Percentiles rank a stretch among this genome's conserved stretches.
Conservation (phyloP, 2,329 filamentous ascomycete species). For the Claviceps fusiformis region DNA sequence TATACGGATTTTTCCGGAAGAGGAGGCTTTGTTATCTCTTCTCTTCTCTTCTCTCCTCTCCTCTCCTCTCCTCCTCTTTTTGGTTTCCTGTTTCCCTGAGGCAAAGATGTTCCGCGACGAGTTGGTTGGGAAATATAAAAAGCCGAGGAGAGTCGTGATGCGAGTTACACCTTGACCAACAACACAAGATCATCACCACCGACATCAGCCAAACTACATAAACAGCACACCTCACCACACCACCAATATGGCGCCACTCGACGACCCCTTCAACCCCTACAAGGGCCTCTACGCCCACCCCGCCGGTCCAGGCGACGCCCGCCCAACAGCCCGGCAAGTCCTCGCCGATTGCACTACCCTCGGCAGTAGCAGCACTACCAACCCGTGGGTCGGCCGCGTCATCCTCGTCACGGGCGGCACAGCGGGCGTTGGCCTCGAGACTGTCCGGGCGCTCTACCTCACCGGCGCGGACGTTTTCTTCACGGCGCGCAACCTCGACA, state of each 20-base stretch:
- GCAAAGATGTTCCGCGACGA: too few relatives aligned
- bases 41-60: too few relatives aligned
- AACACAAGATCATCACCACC: too few relatives aligned
- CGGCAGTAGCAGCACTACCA: neutral
- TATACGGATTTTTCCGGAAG: too few relatives aligned
- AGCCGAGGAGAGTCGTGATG: too few relatives aligned
- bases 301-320: neutral
- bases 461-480: neutral
- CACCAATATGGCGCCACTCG: neutral
- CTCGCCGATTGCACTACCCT: neutral
- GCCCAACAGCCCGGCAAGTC: neutral
- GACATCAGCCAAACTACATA: too few relatives aligned
- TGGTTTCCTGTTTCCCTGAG: too few relatives aligned
- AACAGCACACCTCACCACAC: too few relatives aligned
- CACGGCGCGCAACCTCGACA: neutral
- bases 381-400: neutral
- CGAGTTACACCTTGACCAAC: too few relatives aligned
- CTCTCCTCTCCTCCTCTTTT: too few relatives aligned
- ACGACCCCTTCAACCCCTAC: neutral
- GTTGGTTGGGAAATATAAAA: too few relatives aligned
- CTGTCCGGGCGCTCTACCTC: neutral
- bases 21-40: too few relatives aligned
- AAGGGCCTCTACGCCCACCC: neutral
- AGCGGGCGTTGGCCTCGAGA: neutral
- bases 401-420: neutral